A percentile compares a stretch with the other conserved stretches of the same genome.
Conservation (phyloP, 306 rosid genomes). For the Cucumis hystrix region DNA sequence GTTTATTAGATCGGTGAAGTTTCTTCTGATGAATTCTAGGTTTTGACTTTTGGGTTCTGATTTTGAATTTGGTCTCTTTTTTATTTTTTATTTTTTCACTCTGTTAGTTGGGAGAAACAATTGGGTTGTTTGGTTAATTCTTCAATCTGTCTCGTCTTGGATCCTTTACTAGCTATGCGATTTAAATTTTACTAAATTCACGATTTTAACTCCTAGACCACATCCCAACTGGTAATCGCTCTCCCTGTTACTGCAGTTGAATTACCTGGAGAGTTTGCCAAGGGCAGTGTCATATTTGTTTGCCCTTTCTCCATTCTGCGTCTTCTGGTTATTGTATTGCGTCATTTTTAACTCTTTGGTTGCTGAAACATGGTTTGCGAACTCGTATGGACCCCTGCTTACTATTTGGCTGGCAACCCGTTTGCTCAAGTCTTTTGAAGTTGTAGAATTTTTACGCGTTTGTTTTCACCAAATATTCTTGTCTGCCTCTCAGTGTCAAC, state of each 20-base stretch:
- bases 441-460: not conserved
- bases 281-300: not conserved
- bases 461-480: not conserved
- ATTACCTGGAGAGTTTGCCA: not conserved
- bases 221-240: not conserved
- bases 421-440: not conserved
- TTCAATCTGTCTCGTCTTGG: not conserved
- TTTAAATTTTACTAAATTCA: not conserved
- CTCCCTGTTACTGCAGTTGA: not conserved
- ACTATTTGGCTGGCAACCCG: not conserved
- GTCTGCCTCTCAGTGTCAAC: not conserved
- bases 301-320: not conserved
- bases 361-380: not conserved
- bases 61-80: slow-evolving; percentile 2
- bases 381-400: not conserved
- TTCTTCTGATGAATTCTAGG: not conserved
- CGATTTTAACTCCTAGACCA: not conserved
- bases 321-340: not conserved
- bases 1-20: not conserved
- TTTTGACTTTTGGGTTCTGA: not conserved
- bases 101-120: not conserved
- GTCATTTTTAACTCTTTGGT: not conserved
- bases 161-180: not conserved
- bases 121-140: not conserved
- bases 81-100: too few relatives aligned